Percentiles rank a stretch among this genome's conserved stretches.
phyloP scores from a whole-genome alignment of 306 rosid species.

The Rubus idaeus region DNA sequence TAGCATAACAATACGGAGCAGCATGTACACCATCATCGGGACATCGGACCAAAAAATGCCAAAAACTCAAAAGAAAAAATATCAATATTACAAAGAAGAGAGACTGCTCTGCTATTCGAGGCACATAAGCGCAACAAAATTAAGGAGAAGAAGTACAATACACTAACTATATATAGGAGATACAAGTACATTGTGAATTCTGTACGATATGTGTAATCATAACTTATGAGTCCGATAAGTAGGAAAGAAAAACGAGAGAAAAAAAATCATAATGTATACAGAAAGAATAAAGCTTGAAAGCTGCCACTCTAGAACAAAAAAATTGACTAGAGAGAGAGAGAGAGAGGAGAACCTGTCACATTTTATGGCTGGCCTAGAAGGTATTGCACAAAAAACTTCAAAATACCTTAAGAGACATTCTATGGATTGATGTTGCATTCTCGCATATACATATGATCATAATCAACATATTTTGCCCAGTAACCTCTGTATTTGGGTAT shows the following conservation, averaged over 20 bases:
- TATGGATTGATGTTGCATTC: slow-evolving; percentile 91
- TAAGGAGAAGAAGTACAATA: not conserved
- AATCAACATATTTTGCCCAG: slow-evolving; percentile 76
- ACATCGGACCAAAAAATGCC: too few relatives aligned
- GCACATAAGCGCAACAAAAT: not conserved
- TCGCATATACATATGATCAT: slow-evolving; percentile 63
- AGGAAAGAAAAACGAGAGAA: too few relatives aligned
- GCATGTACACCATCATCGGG: not conserved
- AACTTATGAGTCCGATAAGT: not conserved
- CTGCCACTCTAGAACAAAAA: slow-evolving; percentile 25
- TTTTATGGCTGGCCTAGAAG: too few relatives aligned
- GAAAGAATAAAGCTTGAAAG: slow-evolving; percentile 55
- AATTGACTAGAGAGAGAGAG: slow-evolving; percentile 43
- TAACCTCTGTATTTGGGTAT: slow-evolving; percentile 72
- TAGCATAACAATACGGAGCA: not conserved
- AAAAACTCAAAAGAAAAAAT: too few relatives aligned
- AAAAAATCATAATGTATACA: slow-evolving; percentile 34
- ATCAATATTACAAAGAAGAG: not conserved
- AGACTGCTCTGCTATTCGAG: not conserved
- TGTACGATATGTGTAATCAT: not conserved
- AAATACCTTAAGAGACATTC: slow-evolving; percentile 26
- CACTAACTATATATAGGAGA: not conserved
- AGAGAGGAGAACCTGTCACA: slow-evolving; percentile 33
- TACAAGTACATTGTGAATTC: not conserved
- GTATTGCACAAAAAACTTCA: too few relatives aligned